Conservation (phyloP, 2,329 filamentous ascomycete species). For the Curvularia sp. region DNA sequence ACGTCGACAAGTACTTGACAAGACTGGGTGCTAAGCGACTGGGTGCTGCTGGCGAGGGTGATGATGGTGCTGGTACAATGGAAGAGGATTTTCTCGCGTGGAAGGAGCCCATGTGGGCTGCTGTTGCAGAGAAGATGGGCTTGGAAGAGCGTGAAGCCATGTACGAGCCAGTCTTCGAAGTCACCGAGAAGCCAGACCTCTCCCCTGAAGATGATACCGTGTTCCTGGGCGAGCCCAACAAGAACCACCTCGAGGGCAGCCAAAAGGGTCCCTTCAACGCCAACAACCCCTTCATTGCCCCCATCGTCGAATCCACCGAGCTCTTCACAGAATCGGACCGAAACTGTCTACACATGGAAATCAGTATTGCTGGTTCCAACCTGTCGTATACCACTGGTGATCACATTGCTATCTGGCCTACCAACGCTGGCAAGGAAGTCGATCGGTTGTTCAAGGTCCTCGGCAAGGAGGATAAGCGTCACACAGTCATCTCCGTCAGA, state of each 20-base stretch:
- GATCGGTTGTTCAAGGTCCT: slow-evolving; percentile 85
- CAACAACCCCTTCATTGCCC: slow-evolving; percentile 96
- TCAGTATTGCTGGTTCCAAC: slow-evolving; percentile 88
- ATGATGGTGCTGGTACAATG: slow-evolving; percentile 98
- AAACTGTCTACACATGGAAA: slow-evolving; percentile 96
- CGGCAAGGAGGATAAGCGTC: slow-evolving; percentile 76
- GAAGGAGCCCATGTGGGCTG: slow-evolving; percentile 99
- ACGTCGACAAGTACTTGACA: slow-evolving; percentile 80
- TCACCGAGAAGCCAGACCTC: slow-evolving; percentile 77
- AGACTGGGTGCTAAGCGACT: slow-evolving; percentile 86
- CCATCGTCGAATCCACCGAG: slow-evolving; percentile 88
- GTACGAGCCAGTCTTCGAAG: slow-evolving; percentile 90
- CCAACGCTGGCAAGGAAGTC: slow-evolving; percentile 90
- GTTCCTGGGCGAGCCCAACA: slow-evolving; percentile 95
- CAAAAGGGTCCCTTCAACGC: slow-evolving; percentile 92
- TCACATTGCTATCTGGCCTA: slow-evolving; percentile 97
- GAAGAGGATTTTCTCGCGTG: slow-evolving; percentile 98
- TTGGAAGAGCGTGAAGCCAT: slow-evolving; percentile 94
- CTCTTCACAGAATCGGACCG: slow-evolving; percentile 87
- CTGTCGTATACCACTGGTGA: slow-evolving; percentile 95
- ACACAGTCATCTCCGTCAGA: slow-evolving; percentile 87
- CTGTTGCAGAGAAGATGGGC: slow-evolving; percentile 80
- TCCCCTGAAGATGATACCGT: slow-evolving; percentile 79
- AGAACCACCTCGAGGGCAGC: slow-evolving; percentile 86
- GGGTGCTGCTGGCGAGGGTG: slow-evolving; percentile 89